Evolutionary conservation across 1,284 basidiomycete genomes (phyloP), one percentile per base, ranked within the genome.

Genomic region (Trametes sp.): DNA sequence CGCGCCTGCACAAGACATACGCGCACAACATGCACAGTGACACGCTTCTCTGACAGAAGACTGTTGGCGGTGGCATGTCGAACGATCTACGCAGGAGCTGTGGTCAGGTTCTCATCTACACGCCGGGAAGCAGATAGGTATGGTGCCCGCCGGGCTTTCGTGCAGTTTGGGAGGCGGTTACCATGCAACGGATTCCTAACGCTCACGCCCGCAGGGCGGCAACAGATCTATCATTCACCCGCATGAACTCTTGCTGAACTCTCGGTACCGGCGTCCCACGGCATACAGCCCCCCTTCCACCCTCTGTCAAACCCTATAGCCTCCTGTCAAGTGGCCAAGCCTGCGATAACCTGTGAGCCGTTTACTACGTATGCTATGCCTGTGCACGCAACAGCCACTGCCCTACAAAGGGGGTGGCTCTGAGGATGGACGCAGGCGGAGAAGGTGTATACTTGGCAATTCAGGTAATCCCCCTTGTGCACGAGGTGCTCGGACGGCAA

Each of bases 191-290:
- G 59, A 58, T 36, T 14, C 35, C 28, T 46, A 9, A 26, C 29
- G 52, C 59, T 14, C 29, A 33, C 33, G 52, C 42, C 42, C 42
- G 57, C 51, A 53, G 50, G 33, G 23, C 35, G 24, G 42, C n/a
- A 48, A 59, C 29, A 54, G 52, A 54, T 54, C 36, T 44, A 54
- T 60, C 51, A 54, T 54, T 48, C 45, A 23, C 4, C 19, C 52
- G 41, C 42, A 14, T 54, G 42, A 8, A 29, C 31, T n/a, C 9
- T 46, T 23, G 24, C 21, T 23, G 28, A 23, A 44, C 19, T n/a
- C 21, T 46, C 52, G 52, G 52, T 36, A 41, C 51, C 59, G 59
- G 38, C 8, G 23, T 60, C 59, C 44, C 59, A 60, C 59, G 59
- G 54, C 45, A 54, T 60, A 60, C 52, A 54, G 59, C 59, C 59